phyloP scores from a whole-genome alignment of 441 rosid genomes.

The Gossypium davidsonii region DNA sequence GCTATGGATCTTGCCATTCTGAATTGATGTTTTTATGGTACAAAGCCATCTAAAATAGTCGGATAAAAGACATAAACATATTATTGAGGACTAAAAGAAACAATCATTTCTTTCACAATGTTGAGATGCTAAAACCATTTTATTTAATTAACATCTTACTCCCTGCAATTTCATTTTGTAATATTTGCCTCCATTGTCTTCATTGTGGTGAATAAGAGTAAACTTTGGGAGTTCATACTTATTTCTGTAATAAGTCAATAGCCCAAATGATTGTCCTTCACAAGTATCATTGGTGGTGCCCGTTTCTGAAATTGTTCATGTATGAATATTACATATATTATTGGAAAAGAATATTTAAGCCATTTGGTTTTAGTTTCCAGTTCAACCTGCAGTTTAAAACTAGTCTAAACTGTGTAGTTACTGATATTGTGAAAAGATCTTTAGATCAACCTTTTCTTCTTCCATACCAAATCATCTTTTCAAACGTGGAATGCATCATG shows the following conservation, averaged over 20 bases:
- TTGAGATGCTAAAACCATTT: neutral
- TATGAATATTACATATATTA: neutral
- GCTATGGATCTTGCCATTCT: neutral
- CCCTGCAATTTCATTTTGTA: neutral
- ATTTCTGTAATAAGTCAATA: neutral
- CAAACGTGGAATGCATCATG: neutral
- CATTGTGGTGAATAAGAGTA: neutral
- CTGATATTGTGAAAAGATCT: neutral
- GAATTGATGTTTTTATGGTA: neutral
- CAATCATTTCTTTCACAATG: neutral
- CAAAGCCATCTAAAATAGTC: neutral
- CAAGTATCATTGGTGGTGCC: neutral
- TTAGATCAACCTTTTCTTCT: neutral
- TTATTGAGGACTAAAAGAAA: neutral
- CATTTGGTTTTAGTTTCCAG: neutral
- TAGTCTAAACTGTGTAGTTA: neutral
- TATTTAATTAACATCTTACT: neutral
- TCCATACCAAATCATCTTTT: neutral
- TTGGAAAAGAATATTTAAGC: neutral
- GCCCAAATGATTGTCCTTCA: neutral
- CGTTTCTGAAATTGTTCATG: neutral
- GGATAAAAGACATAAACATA: neutral
- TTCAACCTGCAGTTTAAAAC: neutral
- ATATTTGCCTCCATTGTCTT: neutral
- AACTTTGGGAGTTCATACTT: neutral